A percentile compares a stretch with the other conserved stretches of the same genome.
These are phyloP conservation scores for Cyclotella sp. DNA, from an alignment of 108 stramenopile genomes.

Conservation along the genomic window DNA sequence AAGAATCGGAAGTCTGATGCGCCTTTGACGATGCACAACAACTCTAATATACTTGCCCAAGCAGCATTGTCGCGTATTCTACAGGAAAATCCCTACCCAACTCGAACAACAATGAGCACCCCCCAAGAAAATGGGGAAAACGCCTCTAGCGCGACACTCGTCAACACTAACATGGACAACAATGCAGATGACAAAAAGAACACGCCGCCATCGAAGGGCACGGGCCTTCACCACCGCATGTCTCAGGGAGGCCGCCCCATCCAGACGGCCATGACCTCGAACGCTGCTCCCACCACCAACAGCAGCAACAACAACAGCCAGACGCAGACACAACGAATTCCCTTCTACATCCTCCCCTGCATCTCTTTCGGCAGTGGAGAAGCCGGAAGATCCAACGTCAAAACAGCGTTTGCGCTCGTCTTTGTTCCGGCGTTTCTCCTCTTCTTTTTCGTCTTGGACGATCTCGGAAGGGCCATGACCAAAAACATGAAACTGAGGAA, in stretches of 20 bases:
- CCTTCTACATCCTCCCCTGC: conserved; percentile 34
- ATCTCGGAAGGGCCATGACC: conserved; percentile 17
- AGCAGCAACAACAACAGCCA: conserved; percentile 14
- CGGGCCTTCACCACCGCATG: too few species aligned
- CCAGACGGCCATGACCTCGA: not conserved
- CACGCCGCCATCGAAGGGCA: too few species aligned
- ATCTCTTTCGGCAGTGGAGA: conserved; percentile 32
- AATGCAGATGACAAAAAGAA: not conserved
- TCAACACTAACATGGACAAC: not conserved
- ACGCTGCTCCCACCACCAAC: not conserved
- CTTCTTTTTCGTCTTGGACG: conserved; percentile 36
- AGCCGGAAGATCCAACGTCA: conserved; percentile 28
- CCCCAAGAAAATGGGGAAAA: not conserved
- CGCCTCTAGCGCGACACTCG: not conserved
- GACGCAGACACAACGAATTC: not conserved
- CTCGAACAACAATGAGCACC: conserved; percentile 1
- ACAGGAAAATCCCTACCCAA: conserved; percentile 3
- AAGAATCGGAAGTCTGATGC: too few species aligned
- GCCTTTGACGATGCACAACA: too few species aligned
- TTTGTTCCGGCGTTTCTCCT: conserved; percentile 39
- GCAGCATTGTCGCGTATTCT: not conserved
- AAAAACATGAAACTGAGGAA: conserved; percentile 13
- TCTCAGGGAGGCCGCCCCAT: not conserved
- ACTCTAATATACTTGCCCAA: not conserved
- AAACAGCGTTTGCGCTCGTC: conserved; percentile 11